Evolutionary conservation across 805 yeast genomes (phyloP), one percentile per base, ranked within the genome.

Genomic region (Wickerhamomyces sydowiorum): DNA sequence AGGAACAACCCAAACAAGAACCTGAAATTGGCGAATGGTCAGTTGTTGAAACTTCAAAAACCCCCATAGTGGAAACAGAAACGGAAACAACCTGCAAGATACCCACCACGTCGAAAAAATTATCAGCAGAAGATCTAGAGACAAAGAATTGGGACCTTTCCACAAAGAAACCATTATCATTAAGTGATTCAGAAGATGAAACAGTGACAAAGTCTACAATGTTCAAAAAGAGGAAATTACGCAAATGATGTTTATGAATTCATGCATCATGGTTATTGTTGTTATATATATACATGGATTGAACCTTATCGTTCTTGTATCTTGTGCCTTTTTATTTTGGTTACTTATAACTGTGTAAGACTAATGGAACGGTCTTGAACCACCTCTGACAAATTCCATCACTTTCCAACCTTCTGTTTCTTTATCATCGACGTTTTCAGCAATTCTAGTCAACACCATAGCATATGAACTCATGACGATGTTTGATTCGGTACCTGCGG

Each of bases 391-490:
- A 61, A 91, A 86, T 68, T 91, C 98, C 57, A 91, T 65, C 42
- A 93, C 80, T 70, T 86, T 87, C 99, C 99, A 93, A 27, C 99
- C 99, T 59, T 87, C 96, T 20, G 99, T 93, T 57, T 82, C 90
- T 41, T 77, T 75, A 61, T 93, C 86, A 48, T 82, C 96, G 58
- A 93, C 79, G 46, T 90, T 89, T 64, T 90, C 99, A 3, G 96
- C 89, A 40, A 86, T 71, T 64, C 99, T 80, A 17, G 99, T 89
- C 53, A 93, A 70, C 19, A 91, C 99, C 89, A 93, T 79, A 32
- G 96, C 98, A 61, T 93, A 93, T n/a, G 95, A 82, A 54, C 95
- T 82, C 75, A 87, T 76, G 63, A 87, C 80, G 52, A 93, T 87
- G 64, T 89, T 89, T 56, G 90, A 96, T 59, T 89, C 96, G 25